Conservation (phyloP, 345 rosid species). For the Erucastrum elatum region DNA sequence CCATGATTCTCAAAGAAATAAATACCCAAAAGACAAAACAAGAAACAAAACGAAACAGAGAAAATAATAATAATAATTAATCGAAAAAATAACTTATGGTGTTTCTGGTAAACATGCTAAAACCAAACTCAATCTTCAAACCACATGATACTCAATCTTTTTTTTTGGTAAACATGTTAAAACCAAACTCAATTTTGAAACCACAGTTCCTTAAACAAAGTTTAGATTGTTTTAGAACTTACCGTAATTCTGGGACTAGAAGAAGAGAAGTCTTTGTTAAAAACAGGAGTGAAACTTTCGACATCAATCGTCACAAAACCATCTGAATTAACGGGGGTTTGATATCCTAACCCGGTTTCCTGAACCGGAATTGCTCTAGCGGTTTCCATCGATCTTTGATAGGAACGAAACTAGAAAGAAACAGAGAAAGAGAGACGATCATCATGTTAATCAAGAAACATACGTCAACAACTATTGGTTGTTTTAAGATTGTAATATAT, state of each 20-base stretch:
- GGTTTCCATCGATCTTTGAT: slow-evolving; percentile 24
- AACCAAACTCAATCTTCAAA: not conserved
- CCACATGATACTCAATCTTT: no score
- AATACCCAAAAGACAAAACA: slow-evolving; percentile 11
- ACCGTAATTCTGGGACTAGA: slow-evolving; percentile 36
- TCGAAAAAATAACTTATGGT: not conserved
- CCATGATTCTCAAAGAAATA: slow-evolving; percentile 18
- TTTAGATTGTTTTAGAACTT: not conserved
- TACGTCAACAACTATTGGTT: not conserved
- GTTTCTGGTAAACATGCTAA: not conserved
- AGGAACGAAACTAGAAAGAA: not conserved
- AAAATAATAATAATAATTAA: not conserved
- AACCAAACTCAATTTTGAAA: not conserved
- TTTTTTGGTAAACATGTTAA: no score
- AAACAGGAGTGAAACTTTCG: slow-evolving; percentile 53
- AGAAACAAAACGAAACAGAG: not conserved
- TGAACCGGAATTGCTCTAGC: slow-evolving; percentile 45
- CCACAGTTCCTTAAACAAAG: not conserved
- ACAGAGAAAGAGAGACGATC: slow-evolving; percentile 12
- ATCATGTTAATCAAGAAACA: slow-evolving; percentile 9
- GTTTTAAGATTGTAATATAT: not conserved
- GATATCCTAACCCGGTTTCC: slow-evolving; percentile 50
- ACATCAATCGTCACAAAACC: slow-evolving; percentile 72
- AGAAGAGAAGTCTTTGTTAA: slow-evolving; percentile 40
- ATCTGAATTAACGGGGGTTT: slow-evolving; percentile 49